Evolutionary conservation across 164 flowering plant genomes (phyloP), one percentile per base, ranked within the genome.

Genomic region (Santalum album): DNA sequence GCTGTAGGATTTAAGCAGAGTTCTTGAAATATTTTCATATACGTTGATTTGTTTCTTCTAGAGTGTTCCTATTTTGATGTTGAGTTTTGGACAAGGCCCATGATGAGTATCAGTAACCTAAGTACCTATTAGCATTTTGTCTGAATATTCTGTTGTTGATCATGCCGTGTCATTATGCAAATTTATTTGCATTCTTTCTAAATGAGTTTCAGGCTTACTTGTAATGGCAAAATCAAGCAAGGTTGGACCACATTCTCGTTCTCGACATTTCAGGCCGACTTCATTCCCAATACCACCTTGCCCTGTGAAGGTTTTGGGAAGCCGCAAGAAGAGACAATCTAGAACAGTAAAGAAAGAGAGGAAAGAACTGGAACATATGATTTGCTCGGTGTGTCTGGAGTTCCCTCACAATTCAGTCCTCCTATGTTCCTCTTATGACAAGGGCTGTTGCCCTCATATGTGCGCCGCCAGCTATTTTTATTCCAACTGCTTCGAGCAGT

Each of bases 381-480:
- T 69, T 14, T 80, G 86, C 56, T 68, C 86, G 2, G 86, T 80
- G 24, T 80, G 86, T 55, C 62, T 80, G 72, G 86, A 80, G 60
- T 69, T 22, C 54, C 86, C 86, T 58, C 86, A 80, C 73, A 80
- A 76, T 62, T 81, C 83, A 11, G 83, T 80, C 21, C 83, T 80
- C 44, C 72, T 80, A 17, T 80, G 86, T 53, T 75, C 83, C 54
- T 80, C 86, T 11, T 70, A 80, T 34, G 53, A 76, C 63, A 80
- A 78, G 53, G 86, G 86, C 17, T 80, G 86, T 36, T 79, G 83
- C 17, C 81, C 86, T 25, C 78, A 75, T 50, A 80, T 80, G 83
- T 80, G 86, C 60, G 83, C 77, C 42, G 78, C 86, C 14, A 65
- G 81, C 52, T 60, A 51, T 21, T 75, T 78, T 14, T 72, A 70